Evolutionary conservation across 1,284 basidiomycete species (phyloP), one percentile per base, ranked within the genome.

Genomic region (Gomphus sp.): DNA sequence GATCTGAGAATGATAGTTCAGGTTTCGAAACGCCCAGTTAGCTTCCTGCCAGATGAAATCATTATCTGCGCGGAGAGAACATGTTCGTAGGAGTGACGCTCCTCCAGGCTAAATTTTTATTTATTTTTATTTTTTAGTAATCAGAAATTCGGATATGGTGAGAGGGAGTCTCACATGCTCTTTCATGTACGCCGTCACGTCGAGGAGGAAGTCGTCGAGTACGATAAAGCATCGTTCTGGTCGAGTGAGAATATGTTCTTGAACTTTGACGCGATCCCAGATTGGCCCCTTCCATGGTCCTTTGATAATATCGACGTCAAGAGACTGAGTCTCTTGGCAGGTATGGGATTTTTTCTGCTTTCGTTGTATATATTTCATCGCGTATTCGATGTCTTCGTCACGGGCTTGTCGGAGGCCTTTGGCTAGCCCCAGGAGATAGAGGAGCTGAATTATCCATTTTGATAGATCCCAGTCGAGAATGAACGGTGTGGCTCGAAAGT

Each of bases 401-500:
- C 80, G 74, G 0, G 85, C 87, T 16, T 75, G 75, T 62, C 81
- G 71, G 55, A 84, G 67, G 65, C 79, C 68, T 60, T 71, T 73
- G 57, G 73, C 79, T 0, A 85, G 70, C 0, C 86, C 84, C 44
- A 83, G 65, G 16, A 65, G 65, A 64, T 85, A 73, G 6, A 91
- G 73, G 3, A 71, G 53, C 31, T 80, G 68, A 52, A 91, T 91
- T 43, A 85, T 78, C 88, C 88, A 90, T 70, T 90, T 91, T 2
- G 87, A 86, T 0, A 89, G 88, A 70, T 91, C 89, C 87, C 87
- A 91, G 63, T 87, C 85, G 39, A 76, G 68, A 3, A 59, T 52
- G 12, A 77, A 76, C 3, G 85, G 84, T 0, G 83, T 85, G 33
- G 83, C 84, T 48, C 85, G 77, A 67, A 81, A 88, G 67, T 89